Evolutionary conservation across 106 monocot genomes (phyloP).

Genomic region (Dendrobium catenatum): DNA sequence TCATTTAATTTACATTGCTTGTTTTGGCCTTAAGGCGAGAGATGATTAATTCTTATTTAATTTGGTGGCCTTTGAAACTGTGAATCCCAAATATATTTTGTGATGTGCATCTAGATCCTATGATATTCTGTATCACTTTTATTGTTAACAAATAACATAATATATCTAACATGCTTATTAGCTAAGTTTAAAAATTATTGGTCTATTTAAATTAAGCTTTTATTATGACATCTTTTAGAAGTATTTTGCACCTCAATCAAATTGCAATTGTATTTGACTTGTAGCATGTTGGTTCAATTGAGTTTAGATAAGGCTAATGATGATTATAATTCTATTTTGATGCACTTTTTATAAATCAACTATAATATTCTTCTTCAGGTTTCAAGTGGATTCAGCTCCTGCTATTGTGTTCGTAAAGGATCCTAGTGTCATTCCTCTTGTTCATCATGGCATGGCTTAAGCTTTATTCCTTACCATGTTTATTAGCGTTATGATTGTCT

Average conservation of each 20-base stretch:
- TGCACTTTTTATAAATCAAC: background rate
- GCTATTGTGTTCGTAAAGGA: conserved; percentile 78
- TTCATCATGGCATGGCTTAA: conserved; percentile 73
- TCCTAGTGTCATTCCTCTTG: conserved; percentile 51
- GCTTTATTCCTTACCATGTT: background rate
- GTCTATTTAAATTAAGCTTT: background rate
- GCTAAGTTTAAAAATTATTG: background rate
- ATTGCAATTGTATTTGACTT: background rate
- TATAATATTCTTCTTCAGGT: conserved; percentile 37
- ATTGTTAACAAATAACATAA: background rate
- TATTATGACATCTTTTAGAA: background rate
- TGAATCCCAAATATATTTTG: background rate
- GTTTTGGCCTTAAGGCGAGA: background rate
- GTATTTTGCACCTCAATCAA: background rate
- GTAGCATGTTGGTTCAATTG: background rate
- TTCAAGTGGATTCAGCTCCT: conserved; percentile 87
- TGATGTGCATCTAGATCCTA: background rate
- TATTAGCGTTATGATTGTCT: background rate
- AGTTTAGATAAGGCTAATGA: background rate
- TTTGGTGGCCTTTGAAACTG: too few relatives aligned
- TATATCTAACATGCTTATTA: background rate
- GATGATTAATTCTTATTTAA: too few relatives aligned
- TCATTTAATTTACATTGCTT: background rate
- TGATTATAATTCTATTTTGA: background rate
- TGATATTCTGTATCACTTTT: background rate